Percentiles rank a stretch among this genome's conserved stretches.
Conservation (phyloP, 345 rosid species). For the Heritiera fomes region DNA sequence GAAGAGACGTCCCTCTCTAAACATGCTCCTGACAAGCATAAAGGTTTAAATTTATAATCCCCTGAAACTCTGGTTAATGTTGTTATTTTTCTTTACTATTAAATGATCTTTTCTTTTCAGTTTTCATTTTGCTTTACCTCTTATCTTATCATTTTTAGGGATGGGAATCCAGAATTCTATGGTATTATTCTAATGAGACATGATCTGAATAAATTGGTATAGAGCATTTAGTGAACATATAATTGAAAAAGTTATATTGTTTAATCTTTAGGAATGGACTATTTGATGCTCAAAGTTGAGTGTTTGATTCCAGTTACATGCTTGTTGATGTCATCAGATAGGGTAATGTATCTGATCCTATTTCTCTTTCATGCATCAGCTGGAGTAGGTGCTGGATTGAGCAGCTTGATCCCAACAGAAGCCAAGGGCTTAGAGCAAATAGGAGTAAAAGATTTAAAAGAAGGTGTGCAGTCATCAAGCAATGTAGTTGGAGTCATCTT, state of each 20-base stretch:
- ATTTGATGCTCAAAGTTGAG: neutral
- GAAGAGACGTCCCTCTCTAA: slow-evolving; percentile 20
- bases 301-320: neutral
- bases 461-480: slow-evolving; percentile 19
- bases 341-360: slow-evolving; percentile 9
- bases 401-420: slow-evolving; percentile 34
- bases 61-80: slow-evolving; percentile 2
- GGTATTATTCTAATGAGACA: neutral
- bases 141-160: neutral
- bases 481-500: slow-evolving; percentile 26
- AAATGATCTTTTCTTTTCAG: neutral
- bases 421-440: slow-evolving; percentile 29
- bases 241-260: neutral
- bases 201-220: neutral
- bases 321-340: neutral
- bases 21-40: slow-evolving; percentile 23
- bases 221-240: neutral
- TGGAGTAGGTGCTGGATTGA: slow-evolving; percentile 25
- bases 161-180: neutral
- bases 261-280: neutral
- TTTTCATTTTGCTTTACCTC: neutral
- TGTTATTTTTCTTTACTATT: neutral
- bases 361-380: slow-evolving; percentile 33
- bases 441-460: slow-evolving; percentile 31
- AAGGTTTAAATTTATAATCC: slow-evolving; percentile 11